Percentiles rank a stretch among this genome's conserved stretches.
Conservation (phyloP, 192 early-diverging fungal species). For the Coemansia sp. region DNA sequence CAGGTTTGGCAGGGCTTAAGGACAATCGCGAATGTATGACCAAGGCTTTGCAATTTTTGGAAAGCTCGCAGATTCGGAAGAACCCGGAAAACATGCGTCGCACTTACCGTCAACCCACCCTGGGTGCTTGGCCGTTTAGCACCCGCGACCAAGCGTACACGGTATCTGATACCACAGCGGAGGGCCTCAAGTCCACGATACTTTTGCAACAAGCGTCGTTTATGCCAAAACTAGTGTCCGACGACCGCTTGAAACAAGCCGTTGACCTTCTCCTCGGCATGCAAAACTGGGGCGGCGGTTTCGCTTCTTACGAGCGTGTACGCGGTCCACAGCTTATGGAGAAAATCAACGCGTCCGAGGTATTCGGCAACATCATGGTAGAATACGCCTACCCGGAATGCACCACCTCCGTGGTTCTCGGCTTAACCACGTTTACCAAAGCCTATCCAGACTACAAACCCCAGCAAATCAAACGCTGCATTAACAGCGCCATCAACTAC, state of each 20-base stretch:
- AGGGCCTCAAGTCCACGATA: slow-evolving; percentile 83
- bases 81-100: slow-evolving; percentile 67
- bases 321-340: slow-evolving; percentile 82
- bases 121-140: slow-evolving; percentile 97
- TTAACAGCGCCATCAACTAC: slow-evolving; percentile 68
- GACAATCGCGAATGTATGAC: slow-evolving; percentile 70
- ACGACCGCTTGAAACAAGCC: slow-evolving; percentile 77
- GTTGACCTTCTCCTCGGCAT: slow-evolving; percentile 89
- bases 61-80: slow-evolving; percentile 78
- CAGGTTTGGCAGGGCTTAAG: slow-evolving; percentile 68
- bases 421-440: slow-evolving; percentile 74
- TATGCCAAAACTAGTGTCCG: slow-evolving; percentile 60
- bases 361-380: slow-evolving; percentile 97
- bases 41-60: slow-evolving; percentile 77
- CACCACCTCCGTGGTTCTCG: slow-evolving; percentile 89
- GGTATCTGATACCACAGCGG: slow-evolving; percentile 93
- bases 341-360: slow-evolving; percentile 91
- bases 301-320: slow-evolving; percentile 88
- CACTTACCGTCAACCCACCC: slow-evolving; percentile 78
- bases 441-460: slow-evolving; percentile 78
- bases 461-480: slow-evolving; percentile 71
- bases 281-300: slow-evolving; percentile 91
- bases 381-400: slow-evolving; percentile 98
- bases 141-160: slow-evolving; percentile 92
- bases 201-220: slow-evolving; percentile 68